Evolutionary conservation across 805 yeast genomes (phyloP).

Genomic region (Nakazawaea ernobii): DNA sequence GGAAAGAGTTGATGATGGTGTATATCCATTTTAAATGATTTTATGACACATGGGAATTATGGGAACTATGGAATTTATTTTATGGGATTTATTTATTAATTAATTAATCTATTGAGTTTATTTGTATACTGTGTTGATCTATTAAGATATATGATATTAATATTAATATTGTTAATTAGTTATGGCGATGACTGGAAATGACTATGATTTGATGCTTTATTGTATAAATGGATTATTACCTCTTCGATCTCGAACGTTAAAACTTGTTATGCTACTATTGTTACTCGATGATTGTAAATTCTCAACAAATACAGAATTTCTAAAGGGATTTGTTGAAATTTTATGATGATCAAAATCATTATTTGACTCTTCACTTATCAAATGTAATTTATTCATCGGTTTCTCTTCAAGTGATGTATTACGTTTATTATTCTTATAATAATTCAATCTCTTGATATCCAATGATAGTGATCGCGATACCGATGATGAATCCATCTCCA

Average conservation of each 20-base stretch:
- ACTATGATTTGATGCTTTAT: too few relatives aligned
- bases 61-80: too few relatives aligned
- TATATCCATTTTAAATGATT: constrained; percentile 15
- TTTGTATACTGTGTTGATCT: neutral
- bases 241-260: neutral
- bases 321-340: constrained; percentile 3
- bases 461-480: constrained; percentile 3
- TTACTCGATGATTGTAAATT: neutral
- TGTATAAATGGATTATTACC: neutral
- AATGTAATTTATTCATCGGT: neutral
- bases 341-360: constrained; percentile 1
- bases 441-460: constrained; percentile 7
- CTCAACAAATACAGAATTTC: constrained; percentile 7
- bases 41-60: neutral
- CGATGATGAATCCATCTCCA: neutral
- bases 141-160: neutral
- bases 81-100: too few relatives aligned
- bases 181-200: too few relatives aligned
- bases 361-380: neutral
- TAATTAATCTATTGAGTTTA: too few relatives aligned
- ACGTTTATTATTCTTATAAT: neutral
- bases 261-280: constrained; percentile 4
- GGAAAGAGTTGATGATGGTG: constrained; percentile 39
- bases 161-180: too few relatives aligned
- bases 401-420: neutral